A percentile compares a stretch with the other conserved stretches of the same genome.
These are phyloP conservation scores for Monosporascus sp. DNA, from an alignment of 2,329 filamentous ascomycete species.

Conservation along the genomic window DNA sequence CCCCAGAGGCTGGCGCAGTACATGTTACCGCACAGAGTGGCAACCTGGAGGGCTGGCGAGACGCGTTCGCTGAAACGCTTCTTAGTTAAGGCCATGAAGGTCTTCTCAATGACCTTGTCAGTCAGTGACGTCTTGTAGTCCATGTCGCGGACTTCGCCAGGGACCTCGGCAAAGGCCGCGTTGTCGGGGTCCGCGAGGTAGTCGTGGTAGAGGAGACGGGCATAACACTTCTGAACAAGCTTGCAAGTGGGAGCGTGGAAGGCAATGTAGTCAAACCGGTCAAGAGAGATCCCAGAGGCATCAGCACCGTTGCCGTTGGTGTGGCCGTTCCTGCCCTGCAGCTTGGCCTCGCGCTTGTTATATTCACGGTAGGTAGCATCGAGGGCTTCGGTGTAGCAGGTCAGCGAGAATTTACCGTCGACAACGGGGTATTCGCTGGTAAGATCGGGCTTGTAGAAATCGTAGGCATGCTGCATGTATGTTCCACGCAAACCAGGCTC, in stretches of 20 bases:
- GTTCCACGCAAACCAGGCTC: slow-evolving; percentile 75
- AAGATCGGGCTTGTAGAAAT: slow-evolving; percentile 87
- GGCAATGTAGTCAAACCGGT: slow-evolving; percentile 77
- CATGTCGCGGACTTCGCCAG: slow-evolving; percentile 71
- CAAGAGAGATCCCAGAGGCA: slow-evolving; percentile 57
- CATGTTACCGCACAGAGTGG: slow-evolving; percentile 70
- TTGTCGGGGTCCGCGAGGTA: slow-evolving; percentile 67
- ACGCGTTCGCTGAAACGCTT: slow-evolving; percentile 79
- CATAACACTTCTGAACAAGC: slow-evolving; percentile 80
- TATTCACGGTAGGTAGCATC: slow-evolving; percentile 80
- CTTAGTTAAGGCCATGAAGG: slow-evolving; percentile 79
- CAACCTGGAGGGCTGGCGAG: slow-evolving; percentile 66
- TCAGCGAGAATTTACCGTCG: slow-evolving; percentile 77
- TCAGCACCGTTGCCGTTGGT: slow-evolving; percentile 41
- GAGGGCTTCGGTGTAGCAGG: slow-evolving; percentile 76
- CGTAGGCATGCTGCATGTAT: slow-evolving; percentile 81
- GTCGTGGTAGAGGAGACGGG: slow-evolving; percentile 79
- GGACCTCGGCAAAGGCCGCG: slow-evolving; percentile 67
- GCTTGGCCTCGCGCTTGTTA: slow-evolving; percentile 63
- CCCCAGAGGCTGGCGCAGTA: slow-evolving; percentile 70
- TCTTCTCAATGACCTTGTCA: slow-evolving; percentile 82
- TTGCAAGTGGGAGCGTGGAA: slow-evolving; percentile 89
- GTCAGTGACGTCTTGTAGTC: slow-evolving; percentile 74
- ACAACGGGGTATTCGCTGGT: slow-evolving; percentile 85
- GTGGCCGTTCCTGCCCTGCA: slow-evolving; percentile 48